phyloP scores from a whole-genome alignment of 2,329 filamentous ascomycete genomes.

The Rutstroemia sp. region DNA sequence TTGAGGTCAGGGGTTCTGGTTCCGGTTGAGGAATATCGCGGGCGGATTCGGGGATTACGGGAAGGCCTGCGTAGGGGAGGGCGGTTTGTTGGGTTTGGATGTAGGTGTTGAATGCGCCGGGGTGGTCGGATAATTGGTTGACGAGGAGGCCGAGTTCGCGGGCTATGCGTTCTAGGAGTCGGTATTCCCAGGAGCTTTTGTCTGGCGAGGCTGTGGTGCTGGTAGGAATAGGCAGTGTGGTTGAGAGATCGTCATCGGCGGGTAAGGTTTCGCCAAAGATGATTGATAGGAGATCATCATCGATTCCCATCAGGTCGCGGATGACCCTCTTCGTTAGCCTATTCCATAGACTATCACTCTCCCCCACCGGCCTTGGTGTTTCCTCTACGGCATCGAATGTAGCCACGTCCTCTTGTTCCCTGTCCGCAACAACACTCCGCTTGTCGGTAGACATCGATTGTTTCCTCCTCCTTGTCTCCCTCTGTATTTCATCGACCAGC shows the following conservation, averaged over 20 bases:
- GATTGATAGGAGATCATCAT: conserved; percentile 75
- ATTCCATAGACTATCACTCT: conserved; percentile 66
- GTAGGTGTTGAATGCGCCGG: conserved; percentile 84
- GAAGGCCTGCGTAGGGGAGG: conserved; percentile 72
- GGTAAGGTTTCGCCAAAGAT: conserved; percentile 78
- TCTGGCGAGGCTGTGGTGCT: conserved; percentile 17
- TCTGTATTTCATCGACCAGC: conserved; percentile 81
- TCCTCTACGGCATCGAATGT: conserved; percentile 24
- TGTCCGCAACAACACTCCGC: conserved; percentile 26
- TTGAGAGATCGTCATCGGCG: conserved; percentile 32
- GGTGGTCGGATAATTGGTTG: conserved; percentile 75
- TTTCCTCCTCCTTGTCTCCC: conserved; percentile 67
- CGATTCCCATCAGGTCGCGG: conserved; percentile 82
- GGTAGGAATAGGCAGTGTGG: conserved; percentile 14
- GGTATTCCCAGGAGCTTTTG: conserved; percentile 61
- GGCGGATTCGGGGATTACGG: conserved; percentile 49
- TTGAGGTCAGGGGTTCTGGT: conserved; percentile 4
- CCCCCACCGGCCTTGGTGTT: conserved; percentile 33
- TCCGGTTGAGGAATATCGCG: background rate
- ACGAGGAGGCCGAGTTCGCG: conserved; percentile 80
- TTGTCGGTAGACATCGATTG: conserved; percentile 49
- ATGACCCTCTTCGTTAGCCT: conserved; percentile 81
- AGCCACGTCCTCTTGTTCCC: conserved; percentile 26
- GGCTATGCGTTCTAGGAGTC: conserved; percentile 76
- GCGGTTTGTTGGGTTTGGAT: conserved; percentile 54